Percentiles rank a stretch among this genome's conserved stretches.
Conservation (phyloP, 495 filamentous ascomycete species). For the Terfezia claveryi region DNA sequence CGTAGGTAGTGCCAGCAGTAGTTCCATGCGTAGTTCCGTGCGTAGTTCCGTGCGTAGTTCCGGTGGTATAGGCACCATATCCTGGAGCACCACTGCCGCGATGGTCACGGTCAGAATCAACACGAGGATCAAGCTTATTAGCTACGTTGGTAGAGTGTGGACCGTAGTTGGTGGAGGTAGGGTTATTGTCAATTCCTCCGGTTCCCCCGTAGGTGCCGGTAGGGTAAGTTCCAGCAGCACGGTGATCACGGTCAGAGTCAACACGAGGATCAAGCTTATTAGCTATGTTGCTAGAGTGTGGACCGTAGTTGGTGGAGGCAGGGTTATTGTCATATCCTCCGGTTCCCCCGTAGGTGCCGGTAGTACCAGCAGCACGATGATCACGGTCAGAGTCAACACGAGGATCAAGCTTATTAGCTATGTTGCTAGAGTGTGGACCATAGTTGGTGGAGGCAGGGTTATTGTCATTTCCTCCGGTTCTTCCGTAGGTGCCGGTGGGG, state of each 20-base stretch:
- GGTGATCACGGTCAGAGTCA: conserved; percentile 13
- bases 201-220: neutral
- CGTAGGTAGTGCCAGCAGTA: neutral
- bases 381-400: too few species aligned
- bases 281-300: conserved; percentile 18
- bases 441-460: too few species aligned
- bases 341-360: neutral
- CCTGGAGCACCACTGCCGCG: conserved; percentile 8
- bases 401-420: too few species aligned
- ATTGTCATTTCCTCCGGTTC: too few species aligned
- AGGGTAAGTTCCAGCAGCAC: conserved; percentile 7
- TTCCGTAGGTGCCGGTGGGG: conserved; percentile 3
- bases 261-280: conserved; percentile 23
- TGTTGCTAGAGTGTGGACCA: too few species aligned
- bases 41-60: neutral
- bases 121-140: conserved; percentile 22
- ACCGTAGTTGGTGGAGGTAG: conserved; percentile 8
- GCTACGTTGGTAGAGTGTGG: conserved; percentile 19
- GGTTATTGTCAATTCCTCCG: neutral
- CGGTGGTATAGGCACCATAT: neutral
- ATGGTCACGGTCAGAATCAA: conserved; percentile 12
- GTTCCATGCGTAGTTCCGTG: neutral
- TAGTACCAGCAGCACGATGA: neutral
- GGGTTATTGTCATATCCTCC: neutral
- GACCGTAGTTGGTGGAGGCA: conserved; percentile 10